Conservation (phyloP, 2,329 filamentous ascomycete genomes). For the Phymatotrichopsis omnivora region DNA sequence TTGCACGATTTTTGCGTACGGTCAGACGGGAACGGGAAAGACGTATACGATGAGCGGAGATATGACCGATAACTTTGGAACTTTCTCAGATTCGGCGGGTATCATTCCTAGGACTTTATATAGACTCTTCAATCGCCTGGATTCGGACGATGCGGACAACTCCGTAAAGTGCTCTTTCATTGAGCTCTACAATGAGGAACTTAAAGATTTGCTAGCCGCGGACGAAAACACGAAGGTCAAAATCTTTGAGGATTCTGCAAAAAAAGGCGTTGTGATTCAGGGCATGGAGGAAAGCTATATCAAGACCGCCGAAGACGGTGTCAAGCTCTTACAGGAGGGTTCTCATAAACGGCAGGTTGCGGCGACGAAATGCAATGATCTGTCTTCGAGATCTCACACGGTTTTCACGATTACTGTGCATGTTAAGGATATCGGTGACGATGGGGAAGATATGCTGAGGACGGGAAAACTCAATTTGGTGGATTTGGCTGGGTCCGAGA, state of each 20-base stretch:
- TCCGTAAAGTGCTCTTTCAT: conserved; percentile 98
- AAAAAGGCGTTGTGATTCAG: conserved; percentile 88
- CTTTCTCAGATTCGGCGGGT: conserved; percentile 81
- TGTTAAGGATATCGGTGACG: conserved; percentile 68
- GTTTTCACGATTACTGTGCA: conserved; percentile 94
- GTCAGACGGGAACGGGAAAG: conserved; percentile 95
- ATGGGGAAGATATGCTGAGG: conserved; percentile 80
- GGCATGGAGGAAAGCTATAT: conserved; percentile 97
- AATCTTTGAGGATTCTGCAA: conserved; percentile 83
- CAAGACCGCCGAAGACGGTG: conserved; percentile 70
- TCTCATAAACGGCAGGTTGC: conserved; percentile 96
- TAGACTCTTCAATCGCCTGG: conserved; percentile 74
- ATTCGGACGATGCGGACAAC: conserved; percentile 66
- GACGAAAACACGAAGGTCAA: conserved; percentile 84
- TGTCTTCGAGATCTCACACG: conserved; percentile 93
- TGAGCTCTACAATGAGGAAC: conserved; percentile 94
- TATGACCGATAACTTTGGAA: conserved; percentile 75
- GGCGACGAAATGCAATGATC: conserved; percentile 97
- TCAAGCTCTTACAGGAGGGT: conserved; percentile 77
- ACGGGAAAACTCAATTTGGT: conserved; percentile 93
- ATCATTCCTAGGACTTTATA: conserved; percentile 90
- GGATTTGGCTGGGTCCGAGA: conserved; percentile 93
- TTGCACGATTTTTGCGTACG: conserved; percentile 97
- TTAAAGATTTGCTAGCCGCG: conserved; percentile 73
- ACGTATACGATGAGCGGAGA: conserved; percentile 99